A percentile compares a stretch with the other conserved stretches of the same genome.
Conservation (phyloP, 106 monocot genomes). For the Dendrobium catenatum region DNA sequence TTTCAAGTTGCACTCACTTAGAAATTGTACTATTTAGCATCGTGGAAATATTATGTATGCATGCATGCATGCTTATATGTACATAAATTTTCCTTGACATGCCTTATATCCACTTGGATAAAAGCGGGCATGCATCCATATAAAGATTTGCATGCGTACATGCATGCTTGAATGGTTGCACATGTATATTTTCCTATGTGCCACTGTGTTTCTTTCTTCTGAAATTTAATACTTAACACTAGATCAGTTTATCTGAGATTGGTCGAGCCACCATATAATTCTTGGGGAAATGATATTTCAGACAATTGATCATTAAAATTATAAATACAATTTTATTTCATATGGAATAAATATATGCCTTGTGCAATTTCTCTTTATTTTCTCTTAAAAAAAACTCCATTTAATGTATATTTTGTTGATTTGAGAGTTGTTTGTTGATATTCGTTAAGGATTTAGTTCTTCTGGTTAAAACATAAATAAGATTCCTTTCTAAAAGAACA, state of each 20-base stretch:
- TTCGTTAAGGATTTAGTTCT: constrained; percentile 2
- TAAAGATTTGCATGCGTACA: not conserved
- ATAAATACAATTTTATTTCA: not conserved
- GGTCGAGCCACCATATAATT: not conserved
- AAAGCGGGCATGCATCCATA: not conserved
- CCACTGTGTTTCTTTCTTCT: not conserved
- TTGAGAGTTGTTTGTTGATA: not conserved
- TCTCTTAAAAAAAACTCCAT: not conserved
- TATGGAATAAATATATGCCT: not conserved
- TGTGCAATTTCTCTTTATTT: not conserved
- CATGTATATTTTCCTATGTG: not conserved
- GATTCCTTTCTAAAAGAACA: not conserved
- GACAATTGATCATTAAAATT: not conserved
- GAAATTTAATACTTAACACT: not conserved
- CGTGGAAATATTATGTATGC: not conserved
- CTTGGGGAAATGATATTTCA: not conserved
- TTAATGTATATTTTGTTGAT: not conserved
- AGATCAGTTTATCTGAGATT: not conserved
- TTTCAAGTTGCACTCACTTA: not conserved
- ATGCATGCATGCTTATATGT: too few species aligned
- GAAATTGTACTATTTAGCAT: not conserved
- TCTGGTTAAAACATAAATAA: not conserved
- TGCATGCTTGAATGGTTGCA: not conserved
- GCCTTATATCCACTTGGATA: not conserved
- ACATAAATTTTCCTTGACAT: not conserved